phyloP scores from a whole-genome alignment of 2,329 filamentous ascomycete genomes.

The Penicillium sclerotiorum region DNA sequence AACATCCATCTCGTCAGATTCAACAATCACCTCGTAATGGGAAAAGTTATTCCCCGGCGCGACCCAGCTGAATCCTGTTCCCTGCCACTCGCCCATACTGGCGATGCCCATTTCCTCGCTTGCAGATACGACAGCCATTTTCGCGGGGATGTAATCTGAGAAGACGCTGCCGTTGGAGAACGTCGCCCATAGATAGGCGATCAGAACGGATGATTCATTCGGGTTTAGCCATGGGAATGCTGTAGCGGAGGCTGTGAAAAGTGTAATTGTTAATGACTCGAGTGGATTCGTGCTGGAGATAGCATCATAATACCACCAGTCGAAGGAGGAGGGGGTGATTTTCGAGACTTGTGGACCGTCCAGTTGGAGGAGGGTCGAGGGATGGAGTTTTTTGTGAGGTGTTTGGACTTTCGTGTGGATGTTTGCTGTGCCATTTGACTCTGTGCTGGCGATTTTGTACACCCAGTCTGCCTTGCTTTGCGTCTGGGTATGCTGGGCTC shows the following conservation, averaged over 20 bases:
- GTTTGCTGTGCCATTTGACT: conserved; percentile 11
- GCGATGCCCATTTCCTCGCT: not conserved
- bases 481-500: not conserved
- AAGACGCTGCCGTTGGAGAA: conserved; percentile 30
- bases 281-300: conserved; percentile 30
- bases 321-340: conserved; percentile 35
- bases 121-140: conserved; percentile 12
- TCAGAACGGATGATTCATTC: conserved; percentile 19
- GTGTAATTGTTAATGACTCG: conserved; percentile 34
- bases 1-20: conserved; percentile 14
- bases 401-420: conserved; percentile 17
- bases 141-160: conserved; percentile 17
- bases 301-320: conserved; percentile 49
- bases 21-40: conserved; percentile 15
- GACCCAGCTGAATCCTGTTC: conserved; percentile 18
- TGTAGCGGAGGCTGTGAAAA: conserved; percentile 31
- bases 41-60: conserved; percentile 6
- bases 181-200: conserved; percentile 29
- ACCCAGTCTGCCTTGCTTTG: not conserved
- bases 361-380: conserved; percentile 15
- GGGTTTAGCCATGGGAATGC: conserved; percentile 42
- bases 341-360: conserved; percentile 30
- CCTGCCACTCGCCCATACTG: conserved; percentile 11
- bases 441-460: conserved; percentile 13
- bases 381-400: not conserved